A percentile compares a stretch with the other conserved stretches of the same genome.
Evolutionary conservation across 768 basidiomycete species (phyloP).

Genomic region (Rhodotorula diobovata): DNA sequence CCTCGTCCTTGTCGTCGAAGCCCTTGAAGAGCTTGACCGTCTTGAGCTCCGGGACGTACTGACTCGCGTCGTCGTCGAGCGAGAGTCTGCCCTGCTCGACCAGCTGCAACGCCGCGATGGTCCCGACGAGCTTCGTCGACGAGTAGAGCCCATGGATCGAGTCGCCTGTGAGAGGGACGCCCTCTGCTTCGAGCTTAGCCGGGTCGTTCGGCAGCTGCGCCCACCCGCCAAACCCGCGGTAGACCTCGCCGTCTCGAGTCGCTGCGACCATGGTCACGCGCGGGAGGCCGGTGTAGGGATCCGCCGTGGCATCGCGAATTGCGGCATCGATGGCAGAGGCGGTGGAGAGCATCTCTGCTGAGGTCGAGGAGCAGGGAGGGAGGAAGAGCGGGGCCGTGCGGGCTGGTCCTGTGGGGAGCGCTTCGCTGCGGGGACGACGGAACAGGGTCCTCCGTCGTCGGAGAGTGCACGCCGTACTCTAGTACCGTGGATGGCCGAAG

Average conservation of each 20-base stretch:
- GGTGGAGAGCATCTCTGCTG: not conserved
- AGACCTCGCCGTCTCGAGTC: not conserved
- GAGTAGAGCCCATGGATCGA: not conserved
- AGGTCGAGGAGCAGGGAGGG: too few species aligned
- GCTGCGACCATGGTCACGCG: not conserved
- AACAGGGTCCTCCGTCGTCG: too few species aligned
- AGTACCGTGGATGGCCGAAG: too few species aligned
- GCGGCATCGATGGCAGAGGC: not conserved
- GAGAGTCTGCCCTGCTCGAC: conserved; percentile 43
- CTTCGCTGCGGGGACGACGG: too few species aligned
- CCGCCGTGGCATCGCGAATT: not conserved
- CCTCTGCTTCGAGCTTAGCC: not conserved
- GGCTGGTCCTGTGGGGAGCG: too few species aligned
- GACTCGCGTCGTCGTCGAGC: conserved; percentile 41
- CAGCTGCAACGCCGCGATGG: conserved; percentile 44
- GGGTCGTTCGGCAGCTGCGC: not conserved
- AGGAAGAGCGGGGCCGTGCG: too few species aligned
- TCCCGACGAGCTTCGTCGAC: conserved; percentile 36
- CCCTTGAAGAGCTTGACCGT: conserved; percentile 41
- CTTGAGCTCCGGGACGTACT: conserved; percentile 42
- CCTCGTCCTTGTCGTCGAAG: conserved; percentile 21
- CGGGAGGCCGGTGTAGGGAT: conserved; percentile 1
- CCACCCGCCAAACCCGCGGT: not conserved
- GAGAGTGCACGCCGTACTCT: too few species aligned
- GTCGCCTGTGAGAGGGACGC: not conserved